Evolutionary conservation across 2,329 filamentous ascomycete genomes (phyloP).

Genomic region (Alternaria arbusti): DNA sequence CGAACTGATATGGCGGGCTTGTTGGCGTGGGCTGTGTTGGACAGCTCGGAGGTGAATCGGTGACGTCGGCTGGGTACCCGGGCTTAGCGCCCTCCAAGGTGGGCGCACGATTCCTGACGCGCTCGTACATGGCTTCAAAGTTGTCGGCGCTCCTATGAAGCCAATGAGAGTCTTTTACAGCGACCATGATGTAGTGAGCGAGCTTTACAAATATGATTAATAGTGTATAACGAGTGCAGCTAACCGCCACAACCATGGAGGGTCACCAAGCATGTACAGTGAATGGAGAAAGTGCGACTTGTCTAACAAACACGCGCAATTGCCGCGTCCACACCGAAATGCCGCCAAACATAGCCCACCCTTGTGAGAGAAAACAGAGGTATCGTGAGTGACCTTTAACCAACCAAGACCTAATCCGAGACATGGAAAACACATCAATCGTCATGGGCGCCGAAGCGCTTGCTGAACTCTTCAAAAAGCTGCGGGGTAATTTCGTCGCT

Average conservation of each 20-base stretch:
- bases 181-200: background rate
- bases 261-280: conserved; percentile 23
- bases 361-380: background rate
- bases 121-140: conserved; percentile 13
- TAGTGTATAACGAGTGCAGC: conserved; percentile 6
- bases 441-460: conserved; percentile 64
- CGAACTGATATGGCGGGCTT: conserved; percentile 1
- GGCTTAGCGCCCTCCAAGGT: conserved; percentile 4
- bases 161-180: background rate
- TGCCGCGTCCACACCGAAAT: background rate
- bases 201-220: background rate
- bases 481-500: conserved; percentile 97
- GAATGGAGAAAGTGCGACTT: conserved; percentile 19
- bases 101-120: conserved; percentile 1
- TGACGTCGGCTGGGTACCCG: conserved; percentile 20
- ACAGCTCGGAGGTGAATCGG: conserved; percentile 16
- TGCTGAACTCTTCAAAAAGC: conserved; percentile 81
- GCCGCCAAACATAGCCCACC: background rate
- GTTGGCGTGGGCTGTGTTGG: conserved; percentile 9
- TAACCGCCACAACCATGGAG: conserved; percentile 5
- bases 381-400: conserved; percentile 5
- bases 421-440: conserved; percentile 17
- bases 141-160: background rate
- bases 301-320: conserved; percentile 3
- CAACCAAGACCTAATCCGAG: conserved; percentile 4